Evolutionary conservation across 2,329 filamentous ascomycete species (phyloP), one percentile per base, ranked within the genome.

Genomic region (Colletotrichum eleusines): DNA sequence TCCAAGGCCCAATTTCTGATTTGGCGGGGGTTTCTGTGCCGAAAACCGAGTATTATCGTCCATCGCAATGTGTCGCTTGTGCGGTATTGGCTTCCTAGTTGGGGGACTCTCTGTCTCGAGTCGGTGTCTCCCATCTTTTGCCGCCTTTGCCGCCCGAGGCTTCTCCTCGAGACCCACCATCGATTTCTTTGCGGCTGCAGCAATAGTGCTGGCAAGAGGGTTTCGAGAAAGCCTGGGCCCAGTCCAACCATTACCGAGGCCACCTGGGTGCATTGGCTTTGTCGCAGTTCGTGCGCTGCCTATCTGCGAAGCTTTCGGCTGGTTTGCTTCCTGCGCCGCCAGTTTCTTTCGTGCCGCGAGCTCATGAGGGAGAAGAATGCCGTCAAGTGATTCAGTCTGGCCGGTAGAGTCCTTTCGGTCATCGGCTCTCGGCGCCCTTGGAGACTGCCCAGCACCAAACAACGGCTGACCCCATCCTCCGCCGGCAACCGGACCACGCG

Each of bases 351-450:
- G 79, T 44, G 82, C 82, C 46, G 78, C 77, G n/a, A 74, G 59
- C 66, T 83, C 82, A 55, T 83, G 81, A 3, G 81, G 82, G 7
- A 83, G 77, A 46, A 83, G 74, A 2, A 74, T 75, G 40, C 75
- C 74, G 5, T 64, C 54, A 3, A 61, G 51, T 6, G 50, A 53
- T 14, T 40, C 31, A 7, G 9, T 20, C 23, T 14, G 46, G n/a
- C 7, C 23, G 4, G 3, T 11, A 26, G 26, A 38, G 16, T 20
- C 16, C 26, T 31, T 31, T 31, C 23, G 31, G 44, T 28, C 23
- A 20, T 69, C 53, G 23, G 31, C 20, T 26, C 26, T 38, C 35
- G 69, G 28, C 28, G 42, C n/a, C 44, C 11, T 44, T 44, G 54
- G 16, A 4, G 62, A 44, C 18, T 20, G 26, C 28, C 31, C 55